These are phyloP conservation scores for Nicotiana tabacum DNA, from an alignment of 257 asterid species.

Conservation along the genomic window DNA sequence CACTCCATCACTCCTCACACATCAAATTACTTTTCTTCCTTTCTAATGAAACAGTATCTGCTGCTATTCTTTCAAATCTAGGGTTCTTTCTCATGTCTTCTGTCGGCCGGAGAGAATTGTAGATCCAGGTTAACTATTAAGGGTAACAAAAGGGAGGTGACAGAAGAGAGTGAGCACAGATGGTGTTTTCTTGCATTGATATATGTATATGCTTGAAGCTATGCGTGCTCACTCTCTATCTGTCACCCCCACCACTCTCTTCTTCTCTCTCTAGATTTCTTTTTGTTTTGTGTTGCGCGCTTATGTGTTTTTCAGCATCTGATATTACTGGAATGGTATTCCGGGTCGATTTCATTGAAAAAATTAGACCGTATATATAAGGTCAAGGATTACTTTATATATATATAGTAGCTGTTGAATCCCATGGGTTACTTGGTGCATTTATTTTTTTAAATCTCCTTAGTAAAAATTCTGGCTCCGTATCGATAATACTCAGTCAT, in stretches of 20 bases:
- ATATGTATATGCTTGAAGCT: slow-evolving; percentile 50
- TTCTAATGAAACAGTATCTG: slow-evolving; percentile 42
- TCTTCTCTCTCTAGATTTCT: background rate
- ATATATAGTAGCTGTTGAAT: too few relatives aligned
- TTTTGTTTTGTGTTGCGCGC: too few relatives aligned
- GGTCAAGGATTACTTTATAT: too few relatives aligned
- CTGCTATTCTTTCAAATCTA: background rate
- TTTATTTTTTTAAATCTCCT: too few relatives aligned
- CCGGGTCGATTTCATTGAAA: too few relatives aligned
- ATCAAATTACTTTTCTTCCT: slow-evolving; percentile 17
- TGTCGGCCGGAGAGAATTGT: background rate
- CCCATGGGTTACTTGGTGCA: too few relatives aligned
- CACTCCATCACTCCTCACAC: slow-evolving; percentile 34
- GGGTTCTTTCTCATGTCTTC: slow-evolving; percentile 13
- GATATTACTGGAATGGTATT: too few relatives aligned
- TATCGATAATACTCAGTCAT: background rate
- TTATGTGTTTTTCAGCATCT: too few relatives aligned
- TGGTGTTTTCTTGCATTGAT: slow-evolving; percentile 78
- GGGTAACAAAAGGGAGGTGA: slow-evolving; percentile 61
- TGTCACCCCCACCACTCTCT: slow-evolving; percentile 55
- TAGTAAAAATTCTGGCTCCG: too few relatives aligned
- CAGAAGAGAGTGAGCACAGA: slow-evolving; percentile 97
- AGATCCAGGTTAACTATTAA: background rate
- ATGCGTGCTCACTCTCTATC: slow-evolving; percentile 88
- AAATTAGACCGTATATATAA: too few relatives aligned